These are phyloP conservation scores for Dipteronia sinensis DNA, from an alignment of 345 rosid species.

Conservation along the genomic window DNA sequence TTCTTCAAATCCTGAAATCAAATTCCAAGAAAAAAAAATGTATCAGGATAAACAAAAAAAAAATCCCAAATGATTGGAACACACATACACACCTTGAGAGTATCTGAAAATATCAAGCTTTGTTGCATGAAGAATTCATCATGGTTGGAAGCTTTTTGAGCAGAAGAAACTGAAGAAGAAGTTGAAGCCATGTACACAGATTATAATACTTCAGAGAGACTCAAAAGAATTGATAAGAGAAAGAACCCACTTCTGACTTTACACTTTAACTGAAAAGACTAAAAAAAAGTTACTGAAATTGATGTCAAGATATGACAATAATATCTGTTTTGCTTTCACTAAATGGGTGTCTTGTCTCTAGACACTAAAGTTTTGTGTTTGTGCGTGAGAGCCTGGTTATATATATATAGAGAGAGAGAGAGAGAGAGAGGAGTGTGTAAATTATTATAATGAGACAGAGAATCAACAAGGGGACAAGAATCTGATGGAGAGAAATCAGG, in stretches of 20 bases:
- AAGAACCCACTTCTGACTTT: not conserved
- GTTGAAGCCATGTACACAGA: constrained; percentile 35
- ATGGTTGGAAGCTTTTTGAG: constrained; percentile 49
- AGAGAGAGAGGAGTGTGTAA: too few relatives aligned
- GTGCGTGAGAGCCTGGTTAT: not conserved
- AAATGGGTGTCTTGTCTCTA: not conserved
- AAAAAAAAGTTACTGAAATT: not conserved
- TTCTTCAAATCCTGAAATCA: constrained; percentile 69
- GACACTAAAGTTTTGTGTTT: not conserved
- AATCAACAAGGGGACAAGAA: not conserved
- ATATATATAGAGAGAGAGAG: not conserved
- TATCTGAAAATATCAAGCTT: constrained; percentile 64
- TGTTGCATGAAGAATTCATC: constrained; percentile 78
- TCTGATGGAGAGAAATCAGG: constrained; percentile 5
- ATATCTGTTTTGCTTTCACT: not conserved
- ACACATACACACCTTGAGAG: constrained; percentile 56
- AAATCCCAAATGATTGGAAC: not conserved
- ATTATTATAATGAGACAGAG: constrained; percentile 10
- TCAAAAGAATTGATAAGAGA: too few relatives aligned
- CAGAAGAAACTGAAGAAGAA: constrained; percentile 42
- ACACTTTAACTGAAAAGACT: not conserved
- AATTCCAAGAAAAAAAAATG: constrained; percentile 5
- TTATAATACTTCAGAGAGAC: too few relatives aligned
- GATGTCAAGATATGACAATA: not conserved
- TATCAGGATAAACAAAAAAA: not conserved